phyloP scores from a whole-genome alignment of 148 eudicot species.

The Limonium bicolor region DNA sequence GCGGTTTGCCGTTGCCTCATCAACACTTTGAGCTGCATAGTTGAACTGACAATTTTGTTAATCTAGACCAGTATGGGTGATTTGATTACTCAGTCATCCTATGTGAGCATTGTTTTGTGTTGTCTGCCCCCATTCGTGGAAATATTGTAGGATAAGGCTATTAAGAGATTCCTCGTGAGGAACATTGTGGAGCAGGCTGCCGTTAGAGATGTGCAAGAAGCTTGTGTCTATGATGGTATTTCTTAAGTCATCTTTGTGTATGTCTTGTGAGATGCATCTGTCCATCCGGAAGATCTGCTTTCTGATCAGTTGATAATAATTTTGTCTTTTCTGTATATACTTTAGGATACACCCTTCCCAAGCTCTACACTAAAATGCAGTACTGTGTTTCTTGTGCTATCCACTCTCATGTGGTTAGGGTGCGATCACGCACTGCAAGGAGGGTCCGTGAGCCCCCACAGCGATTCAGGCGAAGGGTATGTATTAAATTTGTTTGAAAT shows the following conservation, averaged over 20 bases:
- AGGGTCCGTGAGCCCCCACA: slow-evolving; percentile 31
- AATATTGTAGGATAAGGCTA: slow-evolving; percentile 25
- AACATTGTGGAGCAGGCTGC: slow-evolving; percentile 45
- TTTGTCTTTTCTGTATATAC: neutral
- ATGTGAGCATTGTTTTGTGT: no score
- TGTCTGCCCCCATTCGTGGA: no score
- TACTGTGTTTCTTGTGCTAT: slow-evolving; percentile 35
- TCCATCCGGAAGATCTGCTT: neutral
- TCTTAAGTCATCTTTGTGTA: neutral
- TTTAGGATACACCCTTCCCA: slow-evolving; percentile 27
- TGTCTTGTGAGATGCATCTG: neutral
- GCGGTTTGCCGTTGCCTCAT: no score
- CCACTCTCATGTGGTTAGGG: slow-evolving; percentile 36
- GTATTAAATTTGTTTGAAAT: neutral
- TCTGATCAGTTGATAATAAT: neutral
- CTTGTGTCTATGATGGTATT: slow-evolving; percentile 32
- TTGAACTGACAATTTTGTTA: no score
- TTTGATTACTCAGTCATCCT: no score
- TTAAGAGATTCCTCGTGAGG: slow-evolving; percentile 36
- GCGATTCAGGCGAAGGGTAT: slow-evolving; percentile 25
- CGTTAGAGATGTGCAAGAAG: slow-evolving; percentile 34
- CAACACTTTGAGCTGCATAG: no score
- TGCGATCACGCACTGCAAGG: slow-evolving; percentile 17
- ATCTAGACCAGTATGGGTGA: no score
- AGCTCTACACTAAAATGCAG: slow-evolving; percentile 26